These are phyloP conservation scores for Dactylonectria macrodidyma DNA, from an alignment of 2,329 filamentous ascomycete genomes.

Conservation along the genomic window DNA sequence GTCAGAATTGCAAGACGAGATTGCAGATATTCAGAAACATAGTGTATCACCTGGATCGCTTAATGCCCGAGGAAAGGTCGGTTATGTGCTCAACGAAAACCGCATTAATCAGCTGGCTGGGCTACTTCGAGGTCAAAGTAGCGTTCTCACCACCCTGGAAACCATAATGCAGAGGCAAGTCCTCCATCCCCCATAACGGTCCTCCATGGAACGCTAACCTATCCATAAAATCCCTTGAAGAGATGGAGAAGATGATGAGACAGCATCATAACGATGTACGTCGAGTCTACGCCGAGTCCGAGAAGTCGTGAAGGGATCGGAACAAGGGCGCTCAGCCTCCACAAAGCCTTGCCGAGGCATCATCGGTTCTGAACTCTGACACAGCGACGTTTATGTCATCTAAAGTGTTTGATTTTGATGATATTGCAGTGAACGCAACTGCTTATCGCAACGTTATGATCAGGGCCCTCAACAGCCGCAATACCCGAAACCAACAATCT, in stretches of 20 bases:
- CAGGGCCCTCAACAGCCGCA: too few relatives aligned
- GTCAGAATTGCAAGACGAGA: slow-evolving; percentile 1
- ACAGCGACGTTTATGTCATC: too few relatives aligned
- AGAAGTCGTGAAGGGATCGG: slow-evolving; percentile 1
- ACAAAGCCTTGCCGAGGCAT: too few relatives aligned
- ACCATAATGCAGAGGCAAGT: background rate
- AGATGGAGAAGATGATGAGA: slow-evolving; percentile 9
- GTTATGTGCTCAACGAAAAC: background rate
- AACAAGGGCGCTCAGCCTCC: background rate
- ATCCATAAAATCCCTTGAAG: background rate
- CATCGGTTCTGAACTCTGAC: too few relatives aligned
- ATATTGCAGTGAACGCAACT: too few relatives aligned
- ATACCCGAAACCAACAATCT: too few relatives aligned
- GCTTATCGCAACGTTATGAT: too few relatives aligned
- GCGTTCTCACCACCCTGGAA: background rate
- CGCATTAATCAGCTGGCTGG: slow-evolving; percentile 1
- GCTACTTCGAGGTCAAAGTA: slow-evolving; percentile 3
- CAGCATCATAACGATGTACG: background rate
- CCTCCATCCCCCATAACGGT: too few relatives aligned
- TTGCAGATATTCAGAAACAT: slow-evolving; percentile 5
- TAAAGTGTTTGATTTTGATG: too few relatives aligned
- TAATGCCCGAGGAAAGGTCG: background rate
- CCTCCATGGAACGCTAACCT: too few relatives aligned
- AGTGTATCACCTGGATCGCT: background rate
- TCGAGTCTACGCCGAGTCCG: slow-evolving; percentile 1